Base-by-base conservation (phyloP, 2,329 filamentous ascomycete genomes). In the Epichloe baconii region DNA sequence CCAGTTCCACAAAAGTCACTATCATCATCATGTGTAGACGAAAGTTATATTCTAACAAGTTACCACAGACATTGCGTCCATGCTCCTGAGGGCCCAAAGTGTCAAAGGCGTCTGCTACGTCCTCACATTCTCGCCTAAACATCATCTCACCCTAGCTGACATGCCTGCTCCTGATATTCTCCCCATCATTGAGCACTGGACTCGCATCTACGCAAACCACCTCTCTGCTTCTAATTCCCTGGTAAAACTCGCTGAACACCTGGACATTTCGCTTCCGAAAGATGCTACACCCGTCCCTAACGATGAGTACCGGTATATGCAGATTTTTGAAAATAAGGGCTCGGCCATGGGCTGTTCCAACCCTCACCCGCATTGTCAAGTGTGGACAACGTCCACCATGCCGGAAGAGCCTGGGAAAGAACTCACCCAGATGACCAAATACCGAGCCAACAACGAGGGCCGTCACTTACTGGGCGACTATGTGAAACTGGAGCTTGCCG, bases 251-350 rank as follows among this genome's bases (percentile, higher is more conserved):
- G 68, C 70, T 2, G 70, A 70, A 1, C 60, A 65, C 19, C 65
- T 73, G 5, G 59, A 67, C 5, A 63, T 77, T 7, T 64, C 67
- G 2, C 60, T 73, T 64, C 46, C 61, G 35, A 64, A 56, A 17
- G 65, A 68, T 5, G 62, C 62, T 12, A 63, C 65, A 10, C 68
- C 68, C 5, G 44, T 59, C 1, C 84, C 88, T 4, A 80, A 76
- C 48, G 78, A 86, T 49, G 88, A 95, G 68, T 88, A 95, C 61
- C 81, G 86, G 50, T 97, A 95, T 71, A 96, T 98, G 90, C 93
- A 98, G 66, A 97, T 98, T 57, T 98, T 98, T 56, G 93, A 98
- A 71, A 98, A 98, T 74, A 98, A 98, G 71, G 93, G 93, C 48
- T 82, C 86, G 1, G 88, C 91, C 11, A 98, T 98, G 93, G 93